Base-by-base conservation (phyloP, 2,329 filamentous ascomycete species). In the Pseudogymnoascus verrucosus region DNA sequence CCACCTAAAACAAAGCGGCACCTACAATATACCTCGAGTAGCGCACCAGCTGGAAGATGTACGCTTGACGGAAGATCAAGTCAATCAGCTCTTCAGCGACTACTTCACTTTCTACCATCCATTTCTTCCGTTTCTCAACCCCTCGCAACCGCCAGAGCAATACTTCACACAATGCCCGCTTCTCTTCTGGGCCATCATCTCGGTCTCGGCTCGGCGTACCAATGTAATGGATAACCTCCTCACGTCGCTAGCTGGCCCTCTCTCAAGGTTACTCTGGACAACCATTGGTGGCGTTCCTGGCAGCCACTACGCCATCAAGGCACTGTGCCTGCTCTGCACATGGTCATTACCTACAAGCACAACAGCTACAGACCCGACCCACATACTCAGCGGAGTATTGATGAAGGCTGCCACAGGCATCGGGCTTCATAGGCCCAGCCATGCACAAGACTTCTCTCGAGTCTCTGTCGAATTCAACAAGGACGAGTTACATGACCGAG, bases 331-430 rank as follows among this genome's bases (percentile, higher is more conserved):
- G 64, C 76, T 93, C 44, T 93, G 90, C 74, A 90, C 88, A 4
- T 95, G 90, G 90, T 90, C 90, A 5, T 76, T 93, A 39, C 90
- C 90, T 0, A 91, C 88, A n/a, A 91, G 88, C 74, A 90, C 88
- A 4, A 91, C 89, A 1, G 88, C 88, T 5, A 87, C 87, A 6
- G 90, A 95, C 69, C 89, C 89, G 2, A 93, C 90, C 1, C 91
- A 93, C 72, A 92, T 91, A 73, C 78, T 93, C 16, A 88, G 88
- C 68, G 90, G 90, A 62, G 85, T 91, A 66, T 91, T 93, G 89
- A 92, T 93, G 85, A 91, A 93, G 76, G 85, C 90, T 21, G 90
- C 90, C 7, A 92, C 91, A 68, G 89, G 91, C 68, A 91, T 93
- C 68, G 90, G 90, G 19, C 80, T 95, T 62, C 90, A 95, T 71